Evolutionary conservation across 2,329 filamentous ascomycete species (phyloP).

Genomic region (Aspergillus floridensis): DNA sequence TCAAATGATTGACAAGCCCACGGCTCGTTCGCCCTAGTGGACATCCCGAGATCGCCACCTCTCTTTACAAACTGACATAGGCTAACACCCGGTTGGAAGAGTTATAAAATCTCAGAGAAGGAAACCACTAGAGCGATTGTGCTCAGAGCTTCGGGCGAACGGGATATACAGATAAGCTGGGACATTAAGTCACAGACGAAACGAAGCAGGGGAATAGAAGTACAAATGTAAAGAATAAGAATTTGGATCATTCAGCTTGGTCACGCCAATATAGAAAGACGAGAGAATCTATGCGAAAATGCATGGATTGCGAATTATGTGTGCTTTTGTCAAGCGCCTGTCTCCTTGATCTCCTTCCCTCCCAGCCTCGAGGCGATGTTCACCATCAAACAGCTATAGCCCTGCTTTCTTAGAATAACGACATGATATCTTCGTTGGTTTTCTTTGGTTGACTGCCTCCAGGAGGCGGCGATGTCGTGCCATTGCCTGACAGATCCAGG

Average conservation of each 20-base stretch:
- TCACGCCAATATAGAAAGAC: background rate
- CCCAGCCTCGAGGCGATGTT: background rate
- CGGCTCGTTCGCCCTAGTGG: too few relatives aligned
- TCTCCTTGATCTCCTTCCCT: background rate
- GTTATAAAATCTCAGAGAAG: background rate
- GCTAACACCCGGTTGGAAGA: conserved; percentile 1
- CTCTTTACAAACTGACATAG: too few relatives aligned
- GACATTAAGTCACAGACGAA: background rate
- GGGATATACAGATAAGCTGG: conserved; percentile 8
- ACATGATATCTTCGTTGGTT: conserved; percentile 56
- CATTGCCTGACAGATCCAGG: conserved; percentile 66
- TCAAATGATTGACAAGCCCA: too few relatives aligned
- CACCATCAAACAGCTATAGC: background rate
- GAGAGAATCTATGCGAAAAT: conserved; percentile 1
- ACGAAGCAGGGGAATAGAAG: background rate
- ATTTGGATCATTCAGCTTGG: background rate
- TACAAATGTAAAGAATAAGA: background rate
- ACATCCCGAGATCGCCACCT: too few relatives aligned
- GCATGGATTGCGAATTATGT: conserved; percentile 4
- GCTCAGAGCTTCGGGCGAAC: background rate
- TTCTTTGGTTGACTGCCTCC: conserved; percentile 41
- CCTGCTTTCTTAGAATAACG: conserved; percentile 47
- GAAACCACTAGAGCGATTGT: background rate
- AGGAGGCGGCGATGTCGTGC: conserved; percentile 24
- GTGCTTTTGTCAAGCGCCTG: background rate